Conservation (phyloP, 2,329 filamentous ascomycete genomes). For the Xylariaceae sp. region DNA sequence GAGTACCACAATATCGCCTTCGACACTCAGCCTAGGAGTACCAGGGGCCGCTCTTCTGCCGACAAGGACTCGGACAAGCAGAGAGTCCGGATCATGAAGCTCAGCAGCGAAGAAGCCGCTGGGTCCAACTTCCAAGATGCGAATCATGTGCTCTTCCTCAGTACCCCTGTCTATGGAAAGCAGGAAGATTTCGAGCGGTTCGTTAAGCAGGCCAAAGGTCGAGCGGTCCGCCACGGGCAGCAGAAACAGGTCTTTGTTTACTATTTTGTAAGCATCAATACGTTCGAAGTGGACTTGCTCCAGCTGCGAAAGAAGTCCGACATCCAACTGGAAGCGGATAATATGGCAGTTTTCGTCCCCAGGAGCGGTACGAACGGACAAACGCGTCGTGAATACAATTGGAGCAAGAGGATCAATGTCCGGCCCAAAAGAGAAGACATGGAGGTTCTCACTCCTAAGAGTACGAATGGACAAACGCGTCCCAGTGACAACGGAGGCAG, state of each 20-base stretch:
- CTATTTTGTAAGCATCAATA: conserved; percentile 36
- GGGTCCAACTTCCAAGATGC: conserved; percentile 39
- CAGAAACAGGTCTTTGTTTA: conserved; percentile 35
- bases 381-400: background rate
- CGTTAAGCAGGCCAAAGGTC: conserved; percentile 38
- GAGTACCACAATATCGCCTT: conserved; percentile 12
- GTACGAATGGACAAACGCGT: background rate
- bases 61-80: background rate
- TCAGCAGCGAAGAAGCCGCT: conserved; percentile 36
- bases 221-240: conserved; percentile 38
- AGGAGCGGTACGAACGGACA: background rate
- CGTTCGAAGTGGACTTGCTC: conserved; percentile 38
- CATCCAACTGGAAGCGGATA: background rate
- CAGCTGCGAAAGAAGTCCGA: conserved; percentile 23
- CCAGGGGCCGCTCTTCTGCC: background rate
- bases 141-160: conserved; percentile 39
- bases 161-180: conserved; percentile 31
- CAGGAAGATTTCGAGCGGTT: conserved; percentile 32
- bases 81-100: conserved; percentile 33
- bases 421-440: background rate
- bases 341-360: conserved; percentile 2
- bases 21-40: background rate
- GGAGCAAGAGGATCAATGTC: background rate
- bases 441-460: background rate
- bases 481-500: background rate